Conservation (phyloP, 2,329 filamentous ascomycete genomes). For the Chaetomium globosum region DNA sequence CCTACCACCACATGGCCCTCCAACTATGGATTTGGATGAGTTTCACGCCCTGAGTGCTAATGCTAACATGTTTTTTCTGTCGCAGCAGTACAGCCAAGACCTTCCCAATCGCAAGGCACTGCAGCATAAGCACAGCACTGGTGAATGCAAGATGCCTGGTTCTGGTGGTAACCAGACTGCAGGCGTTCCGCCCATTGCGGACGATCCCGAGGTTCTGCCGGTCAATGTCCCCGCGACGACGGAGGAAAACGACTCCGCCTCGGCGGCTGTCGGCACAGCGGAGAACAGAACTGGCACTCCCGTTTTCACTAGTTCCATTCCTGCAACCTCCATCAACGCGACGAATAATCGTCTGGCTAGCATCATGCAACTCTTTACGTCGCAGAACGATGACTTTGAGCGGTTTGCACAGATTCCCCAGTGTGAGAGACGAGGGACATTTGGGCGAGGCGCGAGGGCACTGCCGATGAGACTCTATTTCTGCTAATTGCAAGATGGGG, state of each 20-base stretch:
- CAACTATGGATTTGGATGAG: background rate
- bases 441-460: too few relatives aligned
- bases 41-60: background rate
- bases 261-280: background rate
- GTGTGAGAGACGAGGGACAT: too few relatives aligned
- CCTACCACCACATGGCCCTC: background rate
- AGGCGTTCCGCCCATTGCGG: background rate
- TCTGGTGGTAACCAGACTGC: background rate
- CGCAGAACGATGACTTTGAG: background rate
- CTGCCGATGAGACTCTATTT: too few relatives aligned
- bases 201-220: background rate
- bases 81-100: background rate
- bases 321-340: background rate
- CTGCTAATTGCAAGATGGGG: too few relatives aligned
- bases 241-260: constrained; percentile 1
- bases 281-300: background rate
- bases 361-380: background rate
- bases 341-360: background rate
- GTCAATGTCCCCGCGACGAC: background rate
- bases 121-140: background rate
- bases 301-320: background rate
- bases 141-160: background rate
- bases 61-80: background rate
- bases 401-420: too few relatives aligned
- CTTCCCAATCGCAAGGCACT: background rate